phyloP scores from a whole-genome alignment of 179 eudicot species.

The Corrigiola litoralis region DNA sequence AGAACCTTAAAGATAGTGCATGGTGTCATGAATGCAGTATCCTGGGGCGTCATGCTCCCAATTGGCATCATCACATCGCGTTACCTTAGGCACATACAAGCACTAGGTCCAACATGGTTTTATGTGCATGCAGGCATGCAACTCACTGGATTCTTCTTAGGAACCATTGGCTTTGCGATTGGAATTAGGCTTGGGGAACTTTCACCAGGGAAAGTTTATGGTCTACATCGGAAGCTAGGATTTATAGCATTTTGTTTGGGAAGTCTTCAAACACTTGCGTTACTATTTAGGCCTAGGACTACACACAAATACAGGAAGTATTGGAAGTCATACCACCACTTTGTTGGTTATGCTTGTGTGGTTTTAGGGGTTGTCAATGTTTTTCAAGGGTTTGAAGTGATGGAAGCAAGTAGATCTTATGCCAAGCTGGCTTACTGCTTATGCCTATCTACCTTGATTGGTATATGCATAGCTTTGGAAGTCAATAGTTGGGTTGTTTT shows the following conservation, averaged over 20 bases:
- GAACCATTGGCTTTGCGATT: conserved; percentile 69
- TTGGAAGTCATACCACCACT: conserved; percentile 97
- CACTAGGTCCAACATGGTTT: conserved; percentile 81
- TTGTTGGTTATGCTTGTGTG: conserved; percentile 89
- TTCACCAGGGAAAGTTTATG: conserved; percentile 71
- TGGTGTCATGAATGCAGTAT: conserved; percentile 59
- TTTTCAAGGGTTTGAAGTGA: conserved; percentile 81
- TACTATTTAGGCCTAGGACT: conserved; percentile 80
- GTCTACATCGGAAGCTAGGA: conserved; percentile 69
- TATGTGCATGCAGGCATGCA: conserved; percentile 79
- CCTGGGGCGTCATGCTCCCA: conserved; percentile 86
- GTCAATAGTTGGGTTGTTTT: conserved; percentile 91
- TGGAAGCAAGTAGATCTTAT: conserved; percentile 60
- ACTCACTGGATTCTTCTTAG: conserved; percentile 53
- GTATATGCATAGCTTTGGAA: conserved; percentile 74
- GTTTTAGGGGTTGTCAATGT: conserved; percentile 80
- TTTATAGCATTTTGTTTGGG: conserved; percentile 61
- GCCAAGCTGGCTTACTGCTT: conserved; percentile 68
- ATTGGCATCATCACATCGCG: conserved; percentile 63
- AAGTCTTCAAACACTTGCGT: conserved; percentile 68
- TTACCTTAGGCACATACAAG: conserved; percentile 63
- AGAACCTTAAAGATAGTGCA: conserved; percentile 52
- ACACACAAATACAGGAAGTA: conserved; percentile 77
- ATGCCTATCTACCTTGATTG: conserved; percentile 65
- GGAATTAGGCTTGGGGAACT: conserved; percentile 70